Conservation (phyloP, 2,329 filamentous ascomycete genomes). For the Annulohypoxylon truncatum region DNA sequence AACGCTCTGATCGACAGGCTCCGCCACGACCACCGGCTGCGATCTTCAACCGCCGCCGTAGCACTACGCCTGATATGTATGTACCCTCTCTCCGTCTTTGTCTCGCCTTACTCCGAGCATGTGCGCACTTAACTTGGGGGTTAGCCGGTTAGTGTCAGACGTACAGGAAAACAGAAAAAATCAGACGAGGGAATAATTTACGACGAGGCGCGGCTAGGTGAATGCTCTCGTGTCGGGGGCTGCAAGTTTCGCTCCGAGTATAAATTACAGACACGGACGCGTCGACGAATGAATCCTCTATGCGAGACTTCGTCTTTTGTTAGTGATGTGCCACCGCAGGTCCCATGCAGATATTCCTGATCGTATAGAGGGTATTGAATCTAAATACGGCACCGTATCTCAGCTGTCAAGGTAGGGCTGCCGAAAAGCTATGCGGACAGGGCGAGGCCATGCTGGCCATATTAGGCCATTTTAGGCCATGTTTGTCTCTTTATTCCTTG, state of each 20-base stretch:
- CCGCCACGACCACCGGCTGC: slow-evolving; percentile 24
- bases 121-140: not conserved
- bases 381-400: slow-evolving; percentile 25
- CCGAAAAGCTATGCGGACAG: slow-evolving; percentile 20
- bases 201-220: slow-evolving; percentile 36
- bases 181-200: not conserved
- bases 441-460: slow-evolving; percentile 9
- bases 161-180: not conserved
- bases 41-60: slow-evolving; percentile 27
- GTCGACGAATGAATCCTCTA: slow-evolving; percentile 30
- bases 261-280: slow-evolving; percentile 30
- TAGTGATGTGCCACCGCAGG: slow-evolving; percentile 32
- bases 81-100: slow-evolving; percentile 6
- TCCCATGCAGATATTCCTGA: slow-evolving; percentile 26
- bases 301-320: slow-evolving; percentile 11
- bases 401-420: slow-evolving; percentile 38
- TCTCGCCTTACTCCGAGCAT: slow-evolving; percentile 23
- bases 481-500: slow-evolving; percentile 27
- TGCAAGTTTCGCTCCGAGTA: slow-evolving; percentile 37
- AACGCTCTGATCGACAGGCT: slow-evolving; percentile 36
- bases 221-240: slow-evolving; percentile 28
- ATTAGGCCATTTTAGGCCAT: not conserved
- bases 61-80: slow-evolving; percentile 27
- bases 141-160: not conserved
- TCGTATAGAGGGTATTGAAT: slow-evolving; percentile 19